Conservation (phyloP, 2,329 filamentous ascomycete genomes). For the Rasamsonia emersonii region DNA sequence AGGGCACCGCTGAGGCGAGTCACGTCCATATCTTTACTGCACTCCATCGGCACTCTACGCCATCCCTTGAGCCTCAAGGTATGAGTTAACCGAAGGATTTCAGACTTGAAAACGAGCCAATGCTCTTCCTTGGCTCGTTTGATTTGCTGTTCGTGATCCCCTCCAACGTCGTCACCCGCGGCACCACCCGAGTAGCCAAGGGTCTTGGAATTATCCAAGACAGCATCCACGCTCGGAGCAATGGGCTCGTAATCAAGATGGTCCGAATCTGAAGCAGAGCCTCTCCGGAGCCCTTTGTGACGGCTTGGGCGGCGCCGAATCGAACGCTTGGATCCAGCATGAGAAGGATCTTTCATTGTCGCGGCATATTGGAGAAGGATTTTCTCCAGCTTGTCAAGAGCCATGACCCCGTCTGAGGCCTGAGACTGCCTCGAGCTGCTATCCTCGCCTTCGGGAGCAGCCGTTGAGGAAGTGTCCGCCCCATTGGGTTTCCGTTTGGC, state of each 20-base stretch:
- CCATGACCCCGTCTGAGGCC: constrained; percentile 60
- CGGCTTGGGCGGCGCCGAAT: constrained; percentile 25
- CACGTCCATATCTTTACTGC: constrained; percentile 35
- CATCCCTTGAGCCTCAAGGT: constrained; percentile 87
- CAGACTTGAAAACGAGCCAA: constrained; percentile 83
- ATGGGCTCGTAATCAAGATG: constrained; percentile 68
- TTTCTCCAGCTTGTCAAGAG: constrained; percentile 69
- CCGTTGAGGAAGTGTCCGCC: constrained; percentile 35
- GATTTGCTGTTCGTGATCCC: constrained; percentile 35
- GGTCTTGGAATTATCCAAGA: constrained; percentile 84
- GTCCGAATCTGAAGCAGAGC: constrained; percentile 73
- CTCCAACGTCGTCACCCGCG: constrained; percentile 35
- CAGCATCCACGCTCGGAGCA: constrained; percentile 77
- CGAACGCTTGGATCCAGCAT: constrained; percentile 15
- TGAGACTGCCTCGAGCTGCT: constrained; percentile 48
- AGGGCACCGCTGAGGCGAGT: constrained; percentile 67
- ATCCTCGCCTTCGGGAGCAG: constrained; percentile 7
- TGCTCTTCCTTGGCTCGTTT: constrained; percentile 58
- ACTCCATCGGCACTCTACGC: constrained; percentile 61
- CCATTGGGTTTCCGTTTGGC: constrained; percentile 53
- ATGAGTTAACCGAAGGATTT: constrained; percentile 82
- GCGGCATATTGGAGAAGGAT: constrained; percentile 47
- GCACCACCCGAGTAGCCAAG: constrained; percentile 61
- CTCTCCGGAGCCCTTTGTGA: constrained; percentile 29
- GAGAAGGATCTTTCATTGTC: constrained; percentile 18